Conservation (phyloP, 768 basidiomycete genomes). For the Nidularia sp. region DNA sequence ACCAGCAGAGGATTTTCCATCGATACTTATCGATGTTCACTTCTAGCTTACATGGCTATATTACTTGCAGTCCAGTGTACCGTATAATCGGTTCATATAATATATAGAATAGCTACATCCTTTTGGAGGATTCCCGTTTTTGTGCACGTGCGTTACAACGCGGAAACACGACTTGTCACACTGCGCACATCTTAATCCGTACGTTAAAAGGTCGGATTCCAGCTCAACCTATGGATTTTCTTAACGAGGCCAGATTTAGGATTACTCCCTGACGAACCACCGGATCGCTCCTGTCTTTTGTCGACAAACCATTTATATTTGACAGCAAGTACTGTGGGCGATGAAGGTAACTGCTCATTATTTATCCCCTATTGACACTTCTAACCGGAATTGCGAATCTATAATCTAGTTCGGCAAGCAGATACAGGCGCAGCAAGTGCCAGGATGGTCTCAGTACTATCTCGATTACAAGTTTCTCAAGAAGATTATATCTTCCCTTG, state of each 20-base stretch:
- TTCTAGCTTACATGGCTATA: background rate
- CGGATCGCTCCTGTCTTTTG: background rate
- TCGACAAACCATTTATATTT: background rate
- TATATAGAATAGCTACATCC: background rate
- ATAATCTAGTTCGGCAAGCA: slow-evolving; percentile 91
- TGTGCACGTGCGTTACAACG: slow-evolving; percentile 15
- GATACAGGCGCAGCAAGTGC: slow-evolving; percentile 92
- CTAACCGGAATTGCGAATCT: slow-evolving; percentile 6
- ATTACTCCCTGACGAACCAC: slow-evolving; percentile 16
- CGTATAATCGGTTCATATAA: background rate
- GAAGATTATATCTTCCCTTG: slow-evolving; percentile 96
- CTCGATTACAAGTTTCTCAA: slow-evolving; percentile 98
- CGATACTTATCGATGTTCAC: slow-evolving; percentile 12
- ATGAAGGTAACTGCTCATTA: slow-evolving; percentile 28
- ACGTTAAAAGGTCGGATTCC: background rate
- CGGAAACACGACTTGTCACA: background rate
- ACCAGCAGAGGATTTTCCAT: no score
- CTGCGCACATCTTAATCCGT: background rate
- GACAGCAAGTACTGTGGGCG: slow-evolving; percentile 1
- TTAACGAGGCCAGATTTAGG: slow-evolving; percentile 16
- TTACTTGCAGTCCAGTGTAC: background rate
- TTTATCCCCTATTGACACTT: slow-evolving; percentile 2
- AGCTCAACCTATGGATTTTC: slow-evolving; percentile 17
- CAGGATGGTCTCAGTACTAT: slow-evolving; percentile 95
- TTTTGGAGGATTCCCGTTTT: slow-evolving; percentile 1